Evolutionary conservation across 169 alveolate species (phyloP).

Genomic region (Blepharisma undulans): DNA sequence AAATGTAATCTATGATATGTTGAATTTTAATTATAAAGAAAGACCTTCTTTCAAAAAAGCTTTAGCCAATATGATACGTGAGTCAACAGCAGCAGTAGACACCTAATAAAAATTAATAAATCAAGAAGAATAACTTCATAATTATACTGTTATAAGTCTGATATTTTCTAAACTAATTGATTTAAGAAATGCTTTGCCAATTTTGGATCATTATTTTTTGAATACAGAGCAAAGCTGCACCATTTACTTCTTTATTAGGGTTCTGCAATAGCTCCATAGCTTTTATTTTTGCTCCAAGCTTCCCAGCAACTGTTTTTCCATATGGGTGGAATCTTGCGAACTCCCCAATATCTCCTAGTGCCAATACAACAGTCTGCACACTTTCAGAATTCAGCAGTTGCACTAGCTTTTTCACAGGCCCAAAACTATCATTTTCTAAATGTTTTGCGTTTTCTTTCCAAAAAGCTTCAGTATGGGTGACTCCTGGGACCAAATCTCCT

Average conservation of each 20-base stretch:
- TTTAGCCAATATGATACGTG: not conserved
- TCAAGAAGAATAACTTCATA: too few species aligned
- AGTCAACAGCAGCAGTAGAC: not conserved
- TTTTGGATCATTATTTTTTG: slow-evolving; percentile 36
- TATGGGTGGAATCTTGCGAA: slow-evolving; percentile 38
- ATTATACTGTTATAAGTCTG: too few species aligned
- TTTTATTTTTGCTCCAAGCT: slow-evolving; percentile 25
- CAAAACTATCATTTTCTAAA: slow-evolving; percentile 15
- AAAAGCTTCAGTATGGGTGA: slow-evolving; percentile 40
- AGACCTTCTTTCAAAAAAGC: not conserved
- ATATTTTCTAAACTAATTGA: not conserved
- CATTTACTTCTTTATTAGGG: not conserved
- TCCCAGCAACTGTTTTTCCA: slow-evolving; percentile 19
- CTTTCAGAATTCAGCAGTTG: not conserved
- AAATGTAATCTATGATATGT: not conserved
- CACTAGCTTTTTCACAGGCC: slow-evolving; percentile 15
- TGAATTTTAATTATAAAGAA: not conserved
- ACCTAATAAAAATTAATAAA: not conserved
- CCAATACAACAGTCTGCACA: slow-evolving; percentile 33
- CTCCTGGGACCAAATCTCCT: slow-evolving; percentile 36
- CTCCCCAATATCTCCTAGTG: slow-evolving; percentile 37
- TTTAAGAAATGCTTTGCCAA: slow-evolving; percentile 30
- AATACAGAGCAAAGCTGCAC: slow-evolving; percentile 36
- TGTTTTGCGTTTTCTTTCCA: slow-evolving; percentile 44
- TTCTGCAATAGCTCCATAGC: slow-evolving; percentile 35